Percentiles rank a stretch among this genome's conserved stretches.
Conservation (phyloP, 306 rosid species). For the Inga laurina region DNA sequence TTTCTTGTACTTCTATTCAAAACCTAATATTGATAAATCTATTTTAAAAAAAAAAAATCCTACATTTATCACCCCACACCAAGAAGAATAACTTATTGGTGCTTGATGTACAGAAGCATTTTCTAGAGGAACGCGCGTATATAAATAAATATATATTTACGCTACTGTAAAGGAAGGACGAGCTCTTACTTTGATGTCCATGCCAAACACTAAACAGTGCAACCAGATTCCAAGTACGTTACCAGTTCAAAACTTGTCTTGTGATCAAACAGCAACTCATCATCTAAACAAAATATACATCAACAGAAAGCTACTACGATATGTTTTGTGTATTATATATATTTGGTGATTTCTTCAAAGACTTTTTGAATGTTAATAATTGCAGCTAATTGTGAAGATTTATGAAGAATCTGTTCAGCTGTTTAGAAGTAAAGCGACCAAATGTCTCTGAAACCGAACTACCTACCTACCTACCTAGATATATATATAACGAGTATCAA, state of each 20-base stretch:
- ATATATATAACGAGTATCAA: too few species aligned
- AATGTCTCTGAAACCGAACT: not conserved
- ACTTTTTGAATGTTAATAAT: not conserved
- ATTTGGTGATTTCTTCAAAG: slow-evolving; percentile 15
- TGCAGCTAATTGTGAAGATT: not conserved
- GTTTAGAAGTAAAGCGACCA: not conserved
- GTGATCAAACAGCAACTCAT: slow-evolving; percentile 24
- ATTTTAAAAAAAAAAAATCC: not conserved
- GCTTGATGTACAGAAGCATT: not conserved
- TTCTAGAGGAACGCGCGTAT: not conserved
- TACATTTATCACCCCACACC: not conserved
- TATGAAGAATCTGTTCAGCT: not conserved
- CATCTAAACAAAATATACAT: slow-evolving; percentile 13
- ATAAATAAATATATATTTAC: not conserved
- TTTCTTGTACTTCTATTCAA: not conserved
- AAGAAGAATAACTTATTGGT: not conserved
- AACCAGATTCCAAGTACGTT: slow-evolving; percentile 41
- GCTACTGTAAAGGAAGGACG: not conserved
- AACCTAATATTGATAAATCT: not conserved
- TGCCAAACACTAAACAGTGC: slow-evolving; percentile 23
- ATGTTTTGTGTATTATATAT: not conserved
- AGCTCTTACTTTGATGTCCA: slow-evolving; percentile 43
- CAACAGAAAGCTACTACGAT: not conserved
- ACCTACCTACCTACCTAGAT: not conserved
- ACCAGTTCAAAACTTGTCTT: slow-evolving; percentile 22